Base-by-base conservation (phyloP, 2,329 filamentous ascomycete species). In the Colletotrichum sp. region DNA sequence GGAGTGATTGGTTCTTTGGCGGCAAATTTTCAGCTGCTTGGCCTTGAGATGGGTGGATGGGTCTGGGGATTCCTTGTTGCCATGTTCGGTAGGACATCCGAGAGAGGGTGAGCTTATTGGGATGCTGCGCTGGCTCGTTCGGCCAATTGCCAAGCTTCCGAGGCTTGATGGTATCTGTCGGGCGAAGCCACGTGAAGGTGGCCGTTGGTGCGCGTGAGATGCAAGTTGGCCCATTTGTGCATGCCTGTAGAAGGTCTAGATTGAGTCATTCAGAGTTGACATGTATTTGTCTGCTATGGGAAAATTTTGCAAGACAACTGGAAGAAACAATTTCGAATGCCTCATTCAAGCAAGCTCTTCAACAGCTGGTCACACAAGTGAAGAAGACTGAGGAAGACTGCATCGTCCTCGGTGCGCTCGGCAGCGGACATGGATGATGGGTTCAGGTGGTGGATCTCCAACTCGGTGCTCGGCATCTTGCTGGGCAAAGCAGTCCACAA, bases 1-100 rank as follows among this genome's bases (percentile, higher is more conserved):
- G 58, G 30, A 0, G 4, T 34, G 48, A 56, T 36, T 32, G 18
- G 58, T 13, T 52, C n/a, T 52, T 13, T 5, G 43, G 43, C 43
- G 43, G 18, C 60, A 36, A 69, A 48, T 70, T 74, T 74, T 60
- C 66, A 74, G 66, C 71, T 70, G 27, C n/a, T 27, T 5, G n/a
- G 13, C 34, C 34, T 36, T 70, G n/a, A 18, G 13, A 6, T 32
- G 39, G 25, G 10, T 30, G 62, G 25, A 32, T 30, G 22, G 12
- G 18, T 32, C 60, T 60, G 60, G 34, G 67, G 22, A 52, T 52
- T 52, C 43, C 28, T 52, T 25, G n/a, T 52, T 43, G 15, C 66
- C 28, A 48, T 60, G 60, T 58, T 61, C 60, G 66, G 71, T 15
- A 65, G 48, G 16, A 22, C 27, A 48, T 71, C 66, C 71, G 71